Evolutionary conservation across 1,284 basidiomycete species (phyloP).

Genomic region (Trichosporon sp.): DNA sequence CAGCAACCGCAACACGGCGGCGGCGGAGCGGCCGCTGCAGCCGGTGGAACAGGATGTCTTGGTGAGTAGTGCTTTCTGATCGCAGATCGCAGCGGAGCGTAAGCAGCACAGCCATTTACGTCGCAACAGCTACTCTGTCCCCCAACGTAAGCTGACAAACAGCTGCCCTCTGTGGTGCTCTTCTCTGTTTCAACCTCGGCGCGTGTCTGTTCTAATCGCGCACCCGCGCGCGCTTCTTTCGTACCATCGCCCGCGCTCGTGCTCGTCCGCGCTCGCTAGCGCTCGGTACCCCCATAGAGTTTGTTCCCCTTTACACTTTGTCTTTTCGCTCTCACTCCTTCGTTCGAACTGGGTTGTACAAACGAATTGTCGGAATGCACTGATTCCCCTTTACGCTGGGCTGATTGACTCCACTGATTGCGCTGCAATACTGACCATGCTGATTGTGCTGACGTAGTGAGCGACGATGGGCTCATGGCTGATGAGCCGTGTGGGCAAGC

Average conservation of each 20-base stretch:
- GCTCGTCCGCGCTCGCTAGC: background rate
- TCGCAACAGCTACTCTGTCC: background rate
- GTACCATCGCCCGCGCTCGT: background rate
- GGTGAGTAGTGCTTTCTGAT: background rate
- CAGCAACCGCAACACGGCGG: slow-evolving; percentile 16
- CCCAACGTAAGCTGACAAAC: background rate
- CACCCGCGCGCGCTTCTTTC: too few species aligned
- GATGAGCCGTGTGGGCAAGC: too few species aligned
- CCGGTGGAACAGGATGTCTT: background rate
- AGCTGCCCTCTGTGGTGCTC: background rate
- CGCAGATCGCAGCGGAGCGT: background rate
- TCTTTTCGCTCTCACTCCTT: background rate
- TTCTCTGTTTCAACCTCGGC: slow-evolving; percentile 16
- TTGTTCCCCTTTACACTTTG: background rate
- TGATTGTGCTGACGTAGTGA: background rate
- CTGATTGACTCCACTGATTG: too few species aligned
- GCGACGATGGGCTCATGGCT: background rate
- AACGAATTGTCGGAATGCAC: background rate
- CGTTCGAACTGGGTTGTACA: background rate
- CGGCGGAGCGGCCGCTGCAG: slow-evolving; percentile 12
- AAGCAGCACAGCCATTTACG: background rate
- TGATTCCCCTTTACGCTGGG: background rate
- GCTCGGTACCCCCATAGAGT: background rate
- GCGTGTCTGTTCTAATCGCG: slow-evolving; percentile 16
- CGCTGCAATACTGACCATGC: background rate